Base-by-base conservation (phyloP, 2,329 filamentous ascomycete species). In the Chrysoporthe deuterocubensis region DNA sequence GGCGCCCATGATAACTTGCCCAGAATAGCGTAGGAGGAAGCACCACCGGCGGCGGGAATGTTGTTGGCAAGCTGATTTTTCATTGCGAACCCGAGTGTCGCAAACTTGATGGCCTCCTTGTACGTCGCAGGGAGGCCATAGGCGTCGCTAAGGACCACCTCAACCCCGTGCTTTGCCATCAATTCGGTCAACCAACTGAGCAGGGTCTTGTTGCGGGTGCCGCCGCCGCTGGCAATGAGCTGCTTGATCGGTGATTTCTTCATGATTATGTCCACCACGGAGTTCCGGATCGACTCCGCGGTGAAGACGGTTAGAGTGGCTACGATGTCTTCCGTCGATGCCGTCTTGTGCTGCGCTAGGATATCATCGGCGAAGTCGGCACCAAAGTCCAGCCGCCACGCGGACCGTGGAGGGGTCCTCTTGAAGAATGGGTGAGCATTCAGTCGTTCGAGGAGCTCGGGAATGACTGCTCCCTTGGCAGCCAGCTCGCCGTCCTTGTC, bases 31-130 rank as follows among this genome's bases (percentile, higher is more conserved):
- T 71, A 76, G 14, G 66, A 71, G 7, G 65, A 69, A n/a, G 75
- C 75, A 11, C 75, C 75, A 5, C 73, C 70, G 5, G 74, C 73
- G 3, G 73, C 72, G 8, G 74, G 75, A 42, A 76, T 76, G 48
- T 76, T 76, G 68, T 76, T 76, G 11, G 75, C 74, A 7, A 76
- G 67, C 13, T 67, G 52, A 34, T 69, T 52, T 68, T 74, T 75
- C 58, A 64, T 71, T 6, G 74, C 71, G 60, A 74, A 77, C 0
- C 72, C 75, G n/a, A 77, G 69, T 2, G 74, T 76, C 2, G 75
- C 73, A 66, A 76, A 76, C 65, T 76, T 76, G 67, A 75, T 75
- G 43, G 74, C 75, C 65, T 77, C 75, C 64, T 76, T 76, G 69
- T 74, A 76, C 16, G 73, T 67, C 2, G 75, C 71, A 5, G 75